Percentiles rank a stretch among this genome's conserved stretches.
Conservation (phyloP, 1,284 basidiomycete genomes). For the Puccinia hordei region DNA sequence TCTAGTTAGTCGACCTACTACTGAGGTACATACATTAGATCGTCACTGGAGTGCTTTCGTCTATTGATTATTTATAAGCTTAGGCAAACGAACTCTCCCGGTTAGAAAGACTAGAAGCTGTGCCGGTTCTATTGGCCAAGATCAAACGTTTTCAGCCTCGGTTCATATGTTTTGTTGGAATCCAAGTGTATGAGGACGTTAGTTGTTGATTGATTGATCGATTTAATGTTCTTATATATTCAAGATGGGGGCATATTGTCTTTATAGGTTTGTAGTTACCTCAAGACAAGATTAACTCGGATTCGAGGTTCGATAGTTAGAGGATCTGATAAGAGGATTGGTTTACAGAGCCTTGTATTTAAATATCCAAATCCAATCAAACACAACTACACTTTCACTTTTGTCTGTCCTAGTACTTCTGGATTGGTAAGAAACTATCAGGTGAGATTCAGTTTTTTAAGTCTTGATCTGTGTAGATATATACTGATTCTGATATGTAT, state of each 20-base stretch:
- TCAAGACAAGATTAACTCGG: not conserved
- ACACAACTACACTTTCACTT: conserved; percentile 8
- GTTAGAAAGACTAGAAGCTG: not conserved
- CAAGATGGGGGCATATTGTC: no score
- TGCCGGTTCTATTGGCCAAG: conserved; percentile 3
- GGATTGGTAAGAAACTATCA: conserved; percentile 13
- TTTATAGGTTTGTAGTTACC: conserved; percentile 9
- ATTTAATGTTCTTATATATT: no score
- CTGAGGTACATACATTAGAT: no score
- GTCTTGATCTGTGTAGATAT: no score
- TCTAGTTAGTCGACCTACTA: conserved; percentile 15
- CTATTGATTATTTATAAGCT: no score
- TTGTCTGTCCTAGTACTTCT: conserved; percentile 27
- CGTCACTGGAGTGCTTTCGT: no score
- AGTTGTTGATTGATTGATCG: not conserved
- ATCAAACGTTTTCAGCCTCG: conserved; percentile 7
- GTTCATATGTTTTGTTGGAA: conserved; percentile 26
- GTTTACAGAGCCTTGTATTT: conserved; percentile 1
- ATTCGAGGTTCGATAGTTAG: no score
- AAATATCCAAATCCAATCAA: not conserved
- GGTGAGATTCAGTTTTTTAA: not conserved
- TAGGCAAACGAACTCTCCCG: conserved; percentile 25
- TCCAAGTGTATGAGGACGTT: conserved; percentile 6
- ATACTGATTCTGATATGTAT: no score
- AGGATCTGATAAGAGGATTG: not conserved